A percentile compares a stretch with the other conserved stretches of the same genome.
Conservation (phyloP, 306 rosid genomes). For the Alnus rubra region DNA sequence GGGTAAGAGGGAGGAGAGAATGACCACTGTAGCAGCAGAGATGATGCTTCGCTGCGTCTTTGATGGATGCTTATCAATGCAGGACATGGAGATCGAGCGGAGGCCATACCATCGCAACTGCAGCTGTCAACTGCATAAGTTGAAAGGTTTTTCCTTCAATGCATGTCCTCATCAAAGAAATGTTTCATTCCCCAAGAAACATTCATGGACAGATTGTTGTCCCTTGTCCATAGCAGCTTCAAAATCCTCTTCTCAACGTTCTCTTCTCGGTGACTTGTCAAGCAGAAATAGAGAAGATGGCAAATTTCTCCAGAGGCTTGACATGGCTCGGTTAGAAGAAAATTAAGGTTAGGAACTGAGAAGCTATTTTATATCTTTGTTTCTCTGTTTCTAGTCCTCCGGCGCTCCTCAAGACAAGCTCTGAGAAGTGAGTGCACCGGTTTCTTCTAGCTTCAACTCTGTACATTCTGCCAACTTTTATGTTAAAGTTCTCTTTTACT, state of each 20-base stretch:
- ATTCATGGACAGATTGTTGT: neutral
- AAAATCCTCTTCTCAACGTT: neutral
- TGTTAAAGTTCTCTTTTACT: no score
- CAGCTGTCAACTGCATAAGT: conserved; percentile 63
- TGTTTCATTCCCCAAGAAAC: neutral
- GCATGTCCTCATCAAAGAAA: conserved; percentile 26
- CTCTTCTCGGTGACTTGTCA: neutral
- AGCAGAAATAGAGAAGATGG: neutral
- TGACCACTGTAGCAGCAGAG: conserved; percentile 33
- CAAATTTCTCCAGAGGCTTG: no score
- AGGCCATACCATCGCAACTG: conserved; percentile 88
- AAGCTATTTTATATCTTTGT: no score
- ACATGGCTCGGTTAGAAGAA: no score
- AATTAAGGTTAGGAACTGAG: no score
- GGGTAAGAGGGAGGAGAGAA: conserved; percentile 10
- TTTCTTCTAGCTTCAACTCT: no score
- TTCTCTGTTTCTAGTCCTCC: no score
- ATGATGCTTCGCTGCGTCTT: conserved; percentile 46
- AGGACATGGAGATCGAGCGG: conserved; percentile 51
- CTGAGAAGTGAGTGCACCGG: no score
- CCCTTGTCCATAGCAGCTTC: neutral
- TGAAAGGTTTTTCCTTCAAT: conserved; percentile 23
- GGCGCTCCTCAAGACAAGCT: no score
- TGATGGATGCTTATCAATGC: conserved; percentile 57
- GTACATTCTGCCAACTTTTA: no score